Evolutionary conservation across 345 rosid species (phyloP), one percentile per base, ranked within the genome.

Genomic region (Melaleuca alternifolia): DNA sequence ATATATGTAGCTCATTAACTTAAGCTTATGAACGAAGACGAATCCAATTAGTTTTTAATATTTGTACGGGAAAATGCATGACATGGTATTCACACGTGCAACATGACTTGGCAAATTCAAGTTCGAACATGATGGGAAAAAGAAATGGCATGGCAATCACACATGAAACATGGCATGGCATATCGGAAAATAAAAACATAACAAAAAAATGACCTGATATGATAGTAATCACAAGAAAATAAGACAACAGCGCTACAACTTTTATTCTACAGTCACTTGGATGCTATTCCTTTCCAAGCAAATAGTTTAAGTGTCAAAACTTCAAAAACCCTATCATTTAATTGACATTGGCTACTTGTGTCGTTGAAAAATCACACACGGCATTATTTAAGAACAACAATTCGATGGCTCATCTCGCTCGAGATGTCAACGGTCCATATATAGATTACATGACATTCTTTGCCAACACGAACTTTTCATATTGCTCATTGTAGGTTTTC

Each of bases 351-450:
- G 1, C 24, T 44, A 65, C 77, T 65, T 4, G 11, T 33, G 46
- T 65, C 6, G 21, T 23, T 33, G 1, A 30, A 30, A 65, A 65
- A 4, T 30, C 0, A 62, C 44, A 62, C 7, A 16, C 15, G 44
- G 10, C 21, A 62, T 7, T 33, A 20, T 53, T 52, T 53, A 7
- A 15, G 11, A 62, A 5, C 3, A 62, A 30, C 10, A 30, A 62
- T 62, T 0, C 7, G 1, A 15, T 5, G 3, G 0, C 7, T 30
- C 44, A 62, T 30, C 76, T 0, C 1, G 5, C 23, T 30, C 2
- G 11, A 62, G 76, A 30, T 62, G 44, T 62, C 76, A 62, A 62
- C 23, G 7, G 11, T 62, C 44, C 7, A 62, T 15, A 15, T 15
- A 62, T 9, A 62, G 23, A 62, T 30, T 30, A 30, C 3, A 37